Percentiles rank a stretch among this genome's conserved stretches.
phyloP scores from a whole-genome alignment of 75 land plant species.

The Azolla pinnata region DNA sequence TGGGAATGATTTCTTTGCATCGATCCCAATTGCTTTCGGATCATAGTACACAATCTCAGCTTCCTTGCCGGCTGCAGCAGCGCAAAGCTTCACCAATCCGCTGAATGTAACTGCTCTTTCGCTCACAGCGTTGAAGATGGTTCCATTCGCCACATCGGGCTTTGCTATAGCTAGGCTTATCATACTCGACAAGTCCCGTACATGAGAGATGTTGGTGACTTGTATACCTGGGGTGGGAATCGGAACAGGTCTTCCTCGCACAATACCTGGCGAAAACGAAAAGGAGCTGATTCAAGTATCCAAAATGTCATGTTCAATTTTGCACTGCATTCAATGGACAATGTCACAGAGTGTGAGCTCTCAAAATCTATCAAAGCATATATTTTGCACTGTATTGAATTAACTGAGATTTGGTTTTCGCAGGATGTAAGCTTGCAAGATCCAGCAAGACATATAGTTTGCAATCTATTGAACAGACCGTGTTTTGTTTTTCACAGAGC shows the following conservation, averaged over 20 bases:
- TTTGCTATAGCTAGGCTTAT: constrained; percentile 73
- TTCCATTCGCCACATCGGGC: constrained; percentile 48
- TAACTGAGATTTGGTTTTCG: no score
- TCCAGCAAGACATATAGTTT: no score
- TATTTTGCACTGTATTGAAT: no score
- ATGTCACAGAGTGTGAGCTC: no score
- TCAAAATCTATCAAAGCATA: no score
- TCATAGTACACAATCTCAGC: constrained; percentile 76
- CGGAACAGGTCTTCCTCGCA: constrained; percentile 74
- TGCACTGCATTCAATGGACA: no score
- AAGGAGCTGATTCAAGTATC: no score
- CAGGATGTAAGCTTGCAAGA: no score
- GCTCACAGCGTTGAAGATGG: constrained; percentile 83
- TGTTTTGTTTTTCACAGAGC: no score
- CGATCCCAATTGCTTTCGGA: constrained; percentile 74
- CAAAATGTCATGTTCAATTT: no score
- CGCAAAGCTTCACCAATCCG: constrained; percentile 81
- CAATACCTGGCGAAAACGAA: no score
- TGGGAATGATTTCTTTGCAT: constrained; percentile 92
- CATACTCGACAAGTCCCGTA: constrained; percentile 88
- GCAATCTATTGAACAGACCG: no score
- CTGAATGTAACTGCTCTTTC: constrained; percentile 84
- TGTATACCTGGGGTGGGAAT: constrained; percentile 96
- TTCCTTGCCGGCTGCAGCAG: constrained; percentile 69
- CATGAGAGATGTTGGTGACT: constrained; percentile 89